Base-by-base conservation (phyloP, 2,329 filamentous ascomycete genomes). In the Penicillium sp. region DNA sequence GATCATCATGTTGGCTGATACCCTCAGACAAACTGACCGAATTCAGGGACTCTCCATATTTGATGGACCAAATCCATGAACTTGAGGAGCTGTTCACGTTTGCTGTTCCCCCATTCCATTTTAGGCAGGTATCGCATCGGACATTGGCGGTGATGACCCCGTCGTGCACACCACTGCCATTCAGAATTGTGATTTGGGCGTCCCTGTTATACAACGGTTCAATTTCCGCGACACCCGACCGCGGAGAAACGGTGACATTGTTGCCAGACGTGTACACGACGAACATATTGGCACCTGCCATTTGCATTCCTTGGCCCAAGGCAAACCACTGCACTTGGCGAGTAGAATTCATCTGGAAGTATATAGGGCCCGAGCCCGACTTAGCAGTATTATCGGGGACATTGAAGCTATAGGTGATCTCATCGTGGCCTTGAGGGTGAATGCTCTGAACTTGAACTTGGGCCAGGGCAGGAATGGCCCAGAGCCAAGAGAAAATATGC, bases 91-190 rank as follows among this genome's bases (percentile, higher is more conserved):
- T 62, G 10, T 47, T 60, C 33, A 58, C 36, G 36, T 69, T 54
- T 50, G 58, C 39, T 27, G 53, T 51, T 13, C 64, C 64, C 33
- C 55, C 52, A 39, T 53, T 36, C 66, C 68, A 70, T 17, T 50
- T 35, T 8, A 70, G 49, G 57, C 70, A 72, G 59, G 48, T 70
- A 38, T 73, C 67, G 49, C 74, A 77, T 42, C 66, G 67, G 45
- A 89, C 74, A 64, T 88, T 88, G 63, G 86, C 86, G 6, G 81
- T 77, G 81, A 89, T 86, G 23, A 76, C 73, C 53, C 74, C 79
- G 48, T 75, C 64, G 25, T 70, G 65, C 42, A 89, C 75, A 38
- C 86, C 86, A 45, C 83, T 87, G 49, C 86, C 86, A 0, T 74
- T 79, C 2, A 89, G 78, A 4, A 89, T 77, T 36, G 81, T 77